Percentiles rank a stretch among this genome's conserved stretches.
phyloP scores from a whole-genome alignment of 2,329 filamentous ascomycete species.

The Ascochyta clinopodiicola region DNA sequence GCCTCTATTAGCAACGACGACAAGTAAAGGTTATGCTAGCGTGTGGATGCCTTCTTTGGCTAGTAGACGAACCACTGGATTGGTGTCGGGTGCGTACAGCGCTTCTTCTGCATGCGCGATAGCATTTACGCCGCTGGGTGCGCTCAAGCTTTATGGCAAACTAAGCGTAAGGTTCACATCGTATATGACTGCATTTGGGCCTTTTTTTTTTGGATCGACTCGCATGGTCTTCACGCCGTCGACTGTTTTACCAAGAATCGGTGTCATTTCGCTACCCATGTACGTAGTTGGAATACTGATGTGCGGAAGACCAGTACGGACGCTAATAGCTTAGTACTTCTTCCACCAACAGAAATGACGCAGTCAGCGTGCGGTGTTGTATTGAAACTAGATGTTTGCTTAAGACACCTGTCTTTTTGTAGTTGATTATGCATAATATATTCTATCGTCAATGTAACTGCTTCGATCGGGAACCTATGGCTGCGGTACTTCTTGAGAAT shows the following conservation, averaged over 20 bases:
- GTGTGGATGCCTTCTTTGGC: constrained; percentile 8
- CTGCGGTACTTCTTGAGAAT: too few species aligned
- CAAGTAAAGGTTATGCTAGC: not conserved
- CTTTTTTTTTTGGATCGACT: constrained; percentile 65
- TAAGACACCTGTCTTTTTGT: too few species aligned
- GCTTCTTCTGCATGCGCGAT: constrained; percentile 70
- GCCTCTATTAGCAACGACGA: not conserved
- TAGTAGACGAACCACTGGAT: constrained; percentile 59
- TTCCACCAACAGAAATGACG: too few species aligned
- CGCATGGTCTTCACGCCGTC: constrained; percentile 65
- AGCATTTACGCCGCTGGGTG: constrained; percentile 68
- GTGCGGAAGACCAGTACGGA: constrained; percentile 18
- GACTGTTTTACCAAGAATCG: constrained; percentile 67
- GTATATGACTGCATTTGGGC: constrained; percentile 68
- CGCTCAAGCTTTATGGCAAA: constrained; percentile 60
- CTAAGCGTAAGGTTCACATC: constrained; percentile 69
- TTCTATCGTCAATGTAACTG: too few species aligned
- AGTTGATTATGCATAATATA: too few species aligned
- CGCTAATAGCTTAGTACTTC: too few species aligned
- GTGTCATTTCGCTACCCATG: constrained; percentile 63
- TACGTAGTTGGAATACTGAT: constrained; percentile 48
- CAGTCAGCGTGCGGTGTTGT: too few species aligned
- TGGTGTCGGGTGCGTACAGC: constrained; percentile 67
- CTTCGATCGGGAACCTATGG: too few species aligned
- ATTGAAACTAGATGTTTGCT: too few species aligned